Base-by-base conservation (phyloP, 352 stramenopile genomes). In the Pythium dissotocum region DNA sequence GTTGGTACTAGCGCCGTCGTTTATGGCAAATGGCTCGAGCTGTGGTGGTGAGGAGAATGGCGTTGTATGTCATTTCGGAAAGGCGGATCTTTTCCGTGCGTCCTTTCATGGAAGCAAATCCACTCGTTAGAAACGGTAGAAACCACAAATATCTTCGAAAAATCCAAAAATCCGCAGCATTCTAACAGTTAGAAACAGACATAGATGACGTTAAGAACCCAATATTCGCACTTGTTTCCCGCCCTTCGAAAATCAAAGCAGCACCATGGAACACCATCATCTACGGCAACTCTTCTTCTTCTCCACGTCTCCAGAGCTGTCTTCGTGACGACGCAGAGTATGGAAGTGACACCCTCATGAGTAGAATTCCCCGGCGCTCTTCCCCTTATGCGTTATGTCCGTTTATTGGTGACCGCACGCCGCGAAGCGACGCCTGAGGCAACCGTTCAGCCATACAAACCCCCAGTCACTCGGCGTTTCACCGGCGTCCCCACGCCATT, bases 391-490 rank as follows among this genome's bases (percentile, higher is more conserved):
- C 21, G 21, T 24, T 24, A 24, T 38, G 1, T 38, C 33, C 6
- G 33, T 38, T 38, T 10, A 38, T 38, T 51, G 14, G 42, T 16
- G 18, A 24, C 14, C 3, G 18, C 42, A 5, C 14, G 18, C 38
- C 6, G 44, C 44, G 44, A 52, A 52, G 44, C 44, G 44, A 52
- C 44, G 44, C 44, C 5, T 12, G 36, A 5, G n/a, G 44, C 21
- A 9, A 9, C 44, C 44, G 44, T 32, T 52, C 10, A n/a, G 44
- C 2, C 6, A 52, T 52, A 52, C n/a, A 32, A 8, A 32, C 2
- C 1, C 44, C 44, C 18, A 52, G 44, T 52, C n/a, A 30, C 44
- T 52, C 44, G 44, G 44, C 44, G 44, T 52, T 52, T 52, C 44
- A 30, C 16, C 10, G 21, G n/a, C 44, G 44, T 52, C 44, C 7